Evolutionary conservation across 2,329 filamentous ascomycete genomes (phyloP), one percentile per base, ranked within the genome.

Genomic region (Epichloe festucae): DNA sequence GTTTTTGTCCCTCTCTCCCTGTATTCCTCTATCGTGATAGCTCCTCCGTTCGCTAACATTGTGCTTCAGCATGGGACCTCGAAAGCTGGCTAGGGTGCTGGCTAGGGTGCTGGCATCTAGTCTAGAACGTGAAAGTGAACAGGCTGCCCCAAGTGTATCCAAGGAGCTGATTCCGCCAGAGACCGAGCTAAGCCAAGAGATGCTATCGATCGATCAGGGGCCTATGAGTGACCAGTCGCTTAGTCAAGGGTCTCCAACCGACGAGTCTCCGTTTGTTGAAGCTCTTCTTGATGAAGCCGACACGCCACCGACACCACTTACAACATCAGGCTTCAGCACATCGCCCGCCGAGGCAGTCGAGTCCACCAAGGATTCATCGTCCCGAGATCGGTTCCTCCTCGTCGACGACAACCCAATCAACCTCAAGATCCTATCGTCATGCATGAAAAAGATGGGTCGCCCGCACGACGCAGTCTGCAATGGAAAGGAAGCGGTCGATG

Each of bases 341-440:
- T 14, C 40, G 7, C 44, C 40, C 19, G 17, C 38, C 7, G 34
- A 45, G 35, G 31, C 34, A 19, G 8, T 31, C 19, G 14, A 21
- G 2, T 19, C 19, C 19, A 23, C 34, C 19, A 38, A 45, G 34
- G n/a, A 35, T 42, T 17, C 40, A 19, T 8, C 44, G 7, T 7
- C 45, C 3, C 36, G n/a, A 42, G 27, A 48, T 21, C 38, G 46
- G 5, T 52, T 58, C n/a, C 47, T 58, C 27, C 56, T 70, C 3
- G 67, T 69, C 0, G 66, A 70, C 27, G 67, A 69, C 50, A 69
- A 70, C 36, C 54, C 56, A 3, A 67, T 70, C 49, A 70, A 70
- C 43, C 46, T 67, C 5, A 58, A 60, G 53, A 63, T 66, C 1
- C 46, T 66, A 5, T 58, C 58, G 0, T 53, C 58, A 0, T 64